Percentiles rank a stretch among this genome's conserved stretches.
phyloP scores from a whole-genome alignment of 768 basidiomycete species.

The Auricularia cornea region DNA sequence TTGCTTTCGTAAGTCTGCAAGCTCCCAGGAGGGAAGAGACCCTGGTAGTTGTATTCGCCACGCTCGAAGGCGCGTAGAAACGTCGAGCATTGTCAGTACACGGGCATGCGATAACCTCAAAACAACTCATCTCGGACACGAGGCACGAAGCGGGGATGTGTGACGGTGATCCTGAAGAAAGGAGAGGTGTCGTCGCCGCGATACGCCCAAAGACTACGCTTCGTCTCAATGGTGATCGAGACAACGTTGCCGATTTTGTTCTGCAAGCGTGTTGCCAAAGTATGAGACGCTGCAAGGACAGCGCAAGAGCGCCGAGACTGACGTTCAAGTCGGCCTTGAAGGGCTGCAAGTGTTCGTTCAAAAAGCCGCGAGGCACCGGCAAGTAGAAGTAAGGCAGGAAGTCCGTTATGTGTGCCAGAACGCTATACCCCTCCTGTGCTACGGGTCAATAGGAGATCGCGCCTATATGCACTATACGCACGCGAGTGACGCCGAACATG shows the following conservation, averaged over 20 bases:
- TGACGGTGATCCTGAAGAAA: constrained; percentile 79
- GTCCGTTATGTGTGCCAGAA: constrained; percentile 70
- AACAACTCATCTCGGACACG: constrained; percentile 82
- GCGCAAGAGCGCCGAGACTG: constrained; percentile 19
- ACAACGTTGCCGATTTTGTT: constrained; percentile 28
- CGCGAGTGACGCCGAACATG: constrained; percentile 90
- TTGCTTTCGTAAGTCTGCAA: constrained; percentile 85
- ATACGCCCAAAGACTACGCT: constrained; percentile 82
- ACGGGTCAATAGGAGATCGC: not conserved
- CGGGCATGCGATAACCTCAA: constrained; percentile 16
- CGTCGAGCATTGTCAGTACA: not conserved
- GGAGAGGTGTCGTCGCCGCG: constrained; percentile 66
- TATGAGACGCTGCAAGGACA: not conserved
- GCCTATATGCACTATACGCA: constrained; percentile 20
- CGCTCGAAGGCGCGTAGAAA: constrained; percentile 53
- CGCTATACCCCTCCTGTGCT: constrained; percentile 75
- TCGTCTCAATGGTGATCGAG: constrained; percentile 49
- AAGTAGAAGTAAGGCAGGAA: constrained; percentile 95
- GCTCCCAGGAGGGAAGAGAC: constrained; percentile 41
- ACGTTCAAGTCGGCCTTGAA: constrained; percentile 74
- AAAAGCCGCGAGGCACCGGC: constrained; percentile 77
- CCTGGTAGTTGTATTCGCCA: constrained; percentile 60
- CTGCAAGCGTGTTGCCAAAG: not conserved
- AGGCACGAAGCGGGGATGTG: constrained; percentile 67
- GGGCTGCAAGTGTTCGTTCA: constrained; percentile 51